Evolutionary conservation across 176 grass and related monocot species (phyloP), one percentile per base, ranked within the genome.

Genomic region (Lolium multiflorum): DNA sequence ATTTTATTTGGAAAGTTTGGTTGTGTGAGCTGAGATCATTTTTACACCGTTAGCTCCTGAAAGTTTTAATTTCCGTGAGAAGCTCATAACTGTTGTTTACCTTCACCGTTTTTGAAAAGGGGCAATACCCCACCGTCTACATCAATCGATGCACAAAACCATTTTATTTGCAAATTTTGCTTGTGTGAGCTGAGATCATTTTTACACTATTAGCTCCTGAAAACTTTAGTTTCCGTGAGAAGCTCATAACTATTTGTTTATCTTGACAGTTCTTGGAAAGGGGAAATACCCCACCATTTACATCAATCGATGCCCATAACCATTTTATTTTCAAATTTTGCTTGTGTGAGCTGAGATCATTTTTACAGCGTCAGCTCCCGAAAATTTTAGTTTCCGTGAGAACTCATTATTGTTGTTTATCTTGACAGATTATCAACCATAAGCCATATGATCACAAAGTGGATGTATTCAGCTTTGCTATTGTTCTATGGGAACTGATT

Each of bases 391-490:
- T 43, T 6, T 43, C 41, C 18, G 3, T 0, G 15, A 71, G 68
- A 74, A 73, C 81, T 35, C 31, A 35, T 35, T 35, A 35, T 35
- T 35, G 31, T 35, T 35, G 31, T 35, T 88, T 85, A 7, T 86
- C 54, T 90, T 48, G 25, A 52, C 70, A 98, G 96, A 92, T 98
- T 78, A 98, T 98, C 88, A 94, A 98, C 67, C 93, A 95, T 88
- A 90, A 82, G 74, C 83, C 86, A 62, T 98, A 98, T 82, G 92
- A 98, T 88, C 37, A 95, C 67, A 98, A 94, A 86, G 93, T 92
- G 58, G 96, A 98, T 87, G 90, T 98, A 25, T 98, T 98, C 84
- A 98, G 96, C 88, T 98, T 98, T 92, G 91, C 91, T 67, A 91
- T 98, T 83, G 90, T 98, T 61, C 80, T 98, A 9, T 98, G 91